Evolutionary conservation across 148 eudicot species (phyloP).

Genomic region (Mesembryanthemum crystallinum): DNA sequence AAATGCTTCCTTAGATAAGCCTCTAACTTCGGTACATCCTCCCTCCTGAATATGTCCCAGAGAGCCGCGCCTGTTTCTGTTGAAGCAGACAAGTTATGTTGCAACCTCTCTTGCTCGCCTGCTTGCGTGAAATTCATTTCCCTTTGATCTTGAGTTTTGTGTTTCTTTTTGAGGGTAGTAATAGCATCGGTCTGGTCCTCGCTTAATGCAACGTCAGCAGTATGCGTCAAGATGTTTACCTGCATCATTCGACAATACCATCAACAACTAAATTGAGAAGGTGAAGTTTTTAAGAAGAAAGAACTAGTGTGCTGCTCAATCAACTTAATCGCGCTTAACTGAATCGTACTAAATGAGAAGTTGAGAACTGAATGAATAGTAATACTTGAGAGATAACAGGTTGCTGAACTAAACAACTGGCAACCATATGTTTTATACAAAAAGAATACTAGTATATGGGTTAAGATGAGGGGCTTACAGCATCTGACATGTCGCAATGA

Average conservation of each 20-base stretch:
- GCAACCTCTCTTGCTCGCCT: conserved; percentile 4
- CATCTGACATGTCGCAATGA: conserved; percentile 95
- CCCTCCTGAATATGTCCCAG: conserved; percentile 91
- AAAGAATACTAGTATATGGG: too few relatives aligned
- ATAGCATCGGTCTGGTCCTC: conserved; percentile 53
- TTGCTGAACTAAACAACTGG: too few relatives aligned
- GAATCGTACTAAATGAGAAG: too few relatives aligned
- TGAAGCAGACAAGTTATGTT: conserved; percentile 8
- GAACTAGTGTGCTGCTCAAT: too few relatives aligned
- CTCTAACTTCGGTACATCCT: conserved; percentile 63
- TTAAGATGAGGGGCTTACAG: too few relatives aligned
- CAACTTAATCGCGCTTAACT: neutral
- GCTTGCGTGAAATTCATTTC: conserved; percentile 29
- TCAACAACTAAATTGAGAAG: neutral
- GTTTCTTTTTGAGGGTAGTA: conserved; percentile 51
- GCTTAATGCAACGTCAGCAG: conserved; percentile 47
- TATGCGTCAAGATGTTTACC: conserved; percentile 88
- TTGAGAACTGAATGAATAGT: too few relatives aligned
- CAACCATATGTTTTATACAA: too few relatives aligned
- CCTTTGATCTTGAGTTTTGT: conserved; percentile 66
- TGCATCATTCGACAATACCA: conserved; percentile 27
- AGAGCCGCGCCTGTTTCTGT: conserved; percentile 56
- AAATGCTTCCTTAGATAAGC: conserved; percentile 33
- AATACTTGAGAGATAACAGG: too few relatives aligned
- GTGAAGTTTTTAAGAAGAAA: neutral